Evolutionary conservation across 2,329 filamentous ascomycete species (phyloP).

Genomic region (Aspergillus fumigatiaffinis): DNA sequence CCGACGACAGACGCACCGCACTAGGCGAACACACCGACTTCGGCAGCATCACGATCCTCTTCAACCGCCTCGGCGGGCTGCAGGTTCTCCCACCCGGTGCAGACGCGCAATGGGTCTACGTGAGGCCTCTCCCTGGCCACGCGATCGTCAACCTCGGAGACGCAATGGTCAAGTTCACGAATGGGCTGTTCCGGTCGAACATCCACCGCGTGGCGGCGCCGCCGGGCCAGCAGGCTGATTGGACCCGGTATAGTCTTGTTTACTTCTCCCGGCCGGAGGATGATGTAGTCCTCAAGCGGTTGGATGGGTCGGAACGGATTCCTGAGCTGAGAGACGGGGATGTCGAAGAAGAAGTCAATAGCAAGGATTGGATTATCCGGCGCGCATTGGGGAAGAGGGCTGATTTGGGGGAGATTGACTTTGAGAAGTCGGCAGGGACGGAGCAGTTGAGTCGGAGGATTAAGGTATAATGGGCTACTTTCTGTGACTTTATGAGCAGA

Average conservation of each 20-base stretch:
- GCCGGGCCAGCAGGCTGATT: conserved; percentile 44
- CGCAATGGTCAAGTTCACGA: conserved; percentile 43
- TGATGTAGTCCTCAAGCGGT: conserved; percentile 41
- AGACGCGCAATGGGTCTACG: conserved; percentile 49
- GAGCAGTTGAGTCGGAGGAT: conserved; percentile 33
- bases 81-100: conserved; percentile 47
- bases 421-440: conserved; percentile 31
- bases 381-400: conserved; percentile 34
- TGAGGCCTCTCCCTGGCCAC: conserved; percentile 48
- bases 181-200: conserved; percentile 38
- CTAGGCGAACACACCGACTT: conserved; percentile 56
- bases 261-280: conserved; percentile 54
- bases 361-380: conserved; percentile 42
- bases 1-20: conserved; percentile 40
- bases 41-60: conserved; percentile 53
- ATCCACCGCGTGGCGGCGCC: conserved; percentile 50
- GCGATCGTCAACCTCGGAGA: conserved; percentile 45
- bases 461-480: conserved; percentile 11
- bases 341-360: conserved; percentile 35
- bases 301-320: conserved; percentile 35
- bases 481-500: neutral
- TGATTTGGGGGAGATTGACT: conserved; percentile 26
- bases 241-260: conserved; percentile 49
- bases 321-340: conserved; percentile 27
- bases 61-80: conserved; percentile 54